A percentile compares a stretch with the other conserved stretches of the same genome.
Conservation (phyloP, 352 stramenopile genomes). For the Pythium phragmitis region DNA sequence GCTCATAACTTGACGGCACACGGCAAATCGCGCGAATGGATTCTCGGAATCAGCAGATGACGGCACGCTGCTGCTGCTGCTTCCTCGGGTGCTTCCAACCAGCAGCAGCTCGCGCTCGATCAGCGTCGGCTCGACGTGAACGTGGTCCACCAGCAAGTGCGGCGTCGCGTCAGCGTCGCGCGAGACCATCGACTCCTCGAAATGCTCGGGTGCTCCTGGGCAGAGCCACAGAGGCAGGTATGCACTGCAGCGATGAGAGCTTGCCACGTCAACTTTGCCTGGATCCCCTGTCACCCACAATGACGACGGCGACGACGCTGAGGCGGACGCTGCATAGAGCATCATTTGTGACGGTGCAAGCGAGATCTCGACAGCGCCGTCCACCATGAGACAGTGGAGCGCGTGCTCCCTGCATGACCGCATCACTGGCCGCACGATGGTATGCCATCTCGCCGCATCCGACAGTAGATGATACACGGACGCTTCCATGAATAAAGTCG, state of each 20-base stretch:
- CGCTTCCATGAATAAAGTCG: slow-evolving; percentile 70
- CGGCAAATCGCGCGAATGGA: slow-evolving; percentile 39
- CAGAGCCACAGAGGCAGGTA: slow-evolving; percentile 62
- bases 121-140: slow-evolving; percentile 54
- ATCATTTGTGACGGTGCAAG: slow-evolving; percentile 43
- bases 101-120: slow-evolving; percentile 65
- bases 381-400: slow-evolving; percentile 45
- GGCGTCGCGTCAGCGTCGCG: slow-evolving; percentile 52
- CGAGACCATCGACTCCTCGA: slow-evolving; percentile 61
- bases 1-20: slow-evolving; percentile 36
- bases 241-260: slow-evolving; percentile 45
- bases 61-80: background rate
- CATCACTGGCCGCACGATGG: slow-evolving; percentile 26
- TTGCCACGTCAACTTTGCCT: slow-evolving; percentile 5
- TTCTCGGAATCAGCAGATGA: slow-evolving; percentile 38
- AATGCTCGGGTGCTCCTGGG: slow-evolving; percentile 45
- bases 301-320: background rate
- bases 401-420: slow-evolving; percentile 48
- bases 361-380: slow-evolving; percentile 43
- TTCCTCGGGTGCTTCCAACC: slow-evolving; percentile 8
- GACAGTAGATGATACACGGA: slow-evolving; percentile 44
- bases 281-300: background rate
- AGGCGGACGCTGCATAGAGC: slow-evolving; percentile 19
- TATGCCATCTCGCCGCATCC: slow-evolving; percentile 33
- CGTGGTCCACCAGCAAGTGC: slow-evolving; percentile 49